phyloP scores from a whole-genome alignment of 305 asterid genomes.

The Lippia alba region DNA sequence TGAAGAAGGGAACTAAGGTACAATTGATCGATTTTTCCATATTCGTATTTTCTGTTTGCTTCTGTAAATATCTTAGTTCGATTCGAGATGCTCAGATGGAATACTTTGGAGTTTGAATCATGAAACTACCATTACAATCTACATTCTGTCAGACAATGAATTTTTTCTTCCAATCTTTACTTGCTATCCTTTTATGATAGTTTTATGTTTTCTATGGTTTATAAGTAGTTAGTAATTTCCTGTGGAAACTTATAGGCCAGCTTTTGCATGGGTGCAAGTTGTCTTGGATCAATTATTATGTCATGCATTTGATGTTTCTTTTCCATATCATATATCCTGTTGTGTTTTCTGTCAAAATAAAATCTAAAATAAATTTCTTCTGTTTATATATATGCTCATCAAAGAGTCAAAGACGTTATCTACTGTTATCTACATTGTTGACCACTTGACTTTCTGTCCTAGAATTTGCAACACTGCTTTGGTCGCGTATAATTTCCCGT shows the following conservation, averaged over 20 bases:
- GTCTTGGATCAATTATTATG: background rate
- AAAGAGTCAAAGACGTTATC: too few relatives aligned
- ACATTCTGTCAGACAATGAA: conserved; percentile 14
- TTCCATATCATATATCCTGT: background rate
- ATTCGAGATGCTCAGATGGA: too few relatives aligned
- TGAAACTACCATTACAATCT: conserved; percentile 15
- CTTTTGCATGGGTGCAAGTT: background rate
- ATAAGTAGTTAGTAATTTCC: background rate
- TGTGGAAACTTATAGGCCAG: conserved; percentile 13
- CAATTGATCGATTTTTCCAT: conserved; percentile 15
- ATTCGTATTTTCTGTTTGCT: too few relatives aligned
- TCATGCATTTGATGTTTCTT: conserved; percentile 13
- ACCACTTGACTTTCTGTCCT: too few relatives aligned
- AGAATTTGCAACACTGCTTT: too few relatives aligned
- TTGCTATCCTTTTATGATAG: conserved; percentile 3
- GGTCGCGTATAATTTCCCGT: too few relatives aligned
- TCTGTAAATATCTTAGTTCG: too few relatives aligned
- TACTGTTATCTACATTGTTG: too few relatives aligned
- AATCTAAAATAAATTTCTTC: too few relatives aligned
- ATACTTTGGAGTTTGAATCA: background rate
- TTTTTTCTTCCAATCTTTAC: background rate
- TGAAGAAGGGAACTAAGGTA: conserved; percentile 92
- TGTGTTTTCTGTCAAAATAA: background rate
- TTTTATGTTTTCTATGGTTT: conserved; percentile 3
- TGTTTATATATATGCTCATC: too few relatives aligned